Conservation (phyloP, 805 yeast genomes). For the Teunomyces panamensis region DNA sequence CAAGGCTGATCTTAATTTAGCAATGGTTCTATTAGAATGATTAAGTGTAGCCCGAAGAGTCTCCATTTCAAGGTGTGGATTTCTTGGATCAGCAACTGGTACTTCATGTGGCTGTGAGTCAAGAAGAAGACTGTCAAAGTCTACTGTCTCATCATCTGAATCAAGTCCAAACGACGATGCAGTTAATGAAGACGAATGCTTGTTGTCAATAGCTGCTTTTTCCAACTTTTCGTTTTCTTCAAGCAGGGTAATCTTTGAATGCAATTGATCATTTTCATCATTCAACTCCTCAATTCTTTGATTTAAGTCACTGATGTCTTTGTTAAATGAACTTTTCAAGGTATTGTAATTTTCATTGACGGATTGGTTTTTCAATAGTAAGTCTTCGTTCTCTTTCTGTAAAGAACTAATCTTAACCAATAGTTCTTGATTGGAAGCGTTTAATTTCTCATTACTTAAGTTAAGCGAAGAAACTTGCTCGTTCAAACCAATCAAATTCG, state of each 20-base stretch:
- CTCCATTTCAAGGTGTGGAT: conserved; percentile 57
- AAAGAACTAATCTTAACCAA: conserved; percentile 22
- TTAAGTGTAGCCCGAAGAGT: conserved; percentile 61
- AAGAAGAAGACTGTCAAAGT: conserved; percentile 31
- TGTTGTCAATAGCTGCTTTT: not conserved
- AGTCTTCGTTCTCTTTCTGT: conserved; percentile 50
- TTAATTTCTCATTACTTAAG: conserved; percentile 38
- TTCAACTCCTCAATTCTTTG: conserved; percentile 56
- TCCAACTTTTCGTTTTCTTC: conserved; percentile 13
- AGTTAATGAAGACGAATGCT: conserved; percentile 3
- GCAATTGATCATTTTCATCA: conserved; percentile 64
- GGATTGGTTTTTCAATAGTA: conserved; percentile 36
- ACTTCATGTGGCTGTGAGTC: conserved; percentile 25
- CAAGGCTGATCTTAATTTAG: conserved; percentile 53
- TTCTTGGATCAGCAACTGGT: conserved; percentile 33
- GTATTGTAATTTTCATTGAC: conserved; percentile 38
- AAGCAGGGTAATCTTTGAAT: conserved; percentile 28
- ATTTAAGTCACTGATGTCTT: conserved; percentile 49
- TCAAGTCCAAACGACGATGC: conserved; percentile 24
- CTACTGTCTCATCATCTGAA: conserved; percentile 31
- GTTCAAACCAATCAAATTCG: conserved; percentile 43
- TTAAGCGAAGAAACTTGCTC: conserved; percentile 42
- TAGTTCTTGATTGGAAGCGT: conserved; percentile 31
- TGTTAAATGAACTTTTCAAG: conserved; percentile 32
- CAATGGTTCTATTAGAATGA: conserved; percentile 61